phyloP scores from a whole-genome alignment of 768 basidiomycete genomes.

The Phylloporus sp. region DNA sequence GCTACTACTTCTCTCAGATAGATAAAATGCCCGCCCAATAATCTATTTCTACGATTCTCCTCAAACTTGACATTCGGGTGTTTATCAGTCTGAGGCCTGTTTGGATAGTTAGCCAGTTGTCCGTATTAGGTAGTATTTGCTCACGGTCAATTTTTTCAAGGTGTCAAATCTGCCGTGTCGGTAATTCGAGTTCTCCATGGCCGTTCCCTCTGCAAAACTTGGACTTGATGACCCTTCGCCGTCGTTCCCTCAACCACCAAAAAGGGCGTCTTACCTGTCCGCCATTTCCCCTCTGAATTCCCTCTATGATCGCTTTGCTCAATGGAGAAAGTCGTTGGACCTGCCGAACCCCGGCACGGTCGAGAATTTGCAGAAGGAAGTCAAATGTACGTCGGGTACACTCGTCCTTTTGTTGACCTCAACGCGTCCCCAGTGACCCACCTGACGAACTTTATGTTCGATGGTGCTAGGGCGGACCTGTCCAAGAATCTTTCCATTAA shows the following conservation, averaged over 20 bases:
- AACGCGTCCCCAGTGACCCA: conserved; percentile 63
- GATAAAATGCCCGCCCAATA: no score
- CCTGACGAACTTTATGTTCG: conserved; percentile 92
- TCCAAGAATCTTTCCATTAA: conserved; percentile 88
- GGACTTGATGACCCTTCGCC: conserved; percentile 37
- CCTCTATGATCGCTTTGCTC: conserved; percentile 67
- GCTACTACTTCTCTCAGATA: no score
- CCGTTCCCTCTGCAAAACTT: conserved; percentile 39
- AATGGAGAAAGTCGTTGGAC: conserved; percentile 78
- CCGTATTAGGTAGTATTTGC: conserved; percentile 18
- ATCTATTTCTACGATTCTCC: no score
- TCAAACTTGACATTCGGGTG: no score
- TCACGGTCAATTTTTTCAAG: conserved; percentile 35
- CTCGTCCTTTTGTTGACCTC: neutral
- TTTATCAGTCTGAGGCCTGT: no score
- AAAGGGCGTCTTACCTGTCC: conserved; percentile 35
- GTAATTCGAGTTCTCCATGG: conserved; percentile 34
- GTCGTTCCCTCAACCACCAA: conserved; percentile 32
- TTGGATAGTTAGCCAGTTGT: neutral
- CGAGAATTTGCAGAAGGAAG: conserved; percentile 91
- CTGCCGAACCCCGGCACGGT: conserved; percentile 89
- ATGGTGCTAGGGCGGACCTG: conserved; percentile 95
- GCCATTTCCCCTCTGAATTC: conserved; percentile 54
- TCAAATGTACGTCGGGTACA: conserved; percentile 60
- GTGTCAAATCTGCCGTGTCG: conserved; percentile 22